Base-by-base conservation (phyloP, 208 protist species). In the Leishmania martiniquensis region DNA sequence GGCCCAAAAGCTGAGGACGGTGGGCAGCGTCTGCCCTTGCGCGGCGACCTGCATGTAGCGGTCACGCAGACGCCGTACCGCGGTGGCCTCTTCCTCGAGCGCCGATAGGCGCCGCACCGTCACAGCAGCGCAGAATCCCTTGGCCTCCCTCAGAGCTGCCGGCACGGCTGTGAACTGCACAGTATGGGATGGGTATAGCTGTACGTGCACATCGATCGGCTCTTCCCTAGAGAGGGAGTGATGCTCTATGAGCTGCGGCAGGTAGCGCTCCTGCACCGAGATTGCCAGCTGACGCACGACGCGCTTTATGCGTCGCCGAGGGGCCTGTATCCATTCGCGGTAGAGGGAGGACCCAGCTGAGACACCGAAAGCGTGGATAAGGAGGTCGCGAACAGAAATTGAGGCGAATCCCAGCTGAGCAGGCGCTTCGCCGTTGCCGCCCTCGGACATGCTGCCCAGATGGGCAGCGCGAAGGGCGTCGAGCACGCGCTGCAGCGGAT, bases 11-110 rank as follows among this genome's bases (percentile, higher is more conserved):
- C 55, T 68, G 44, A 95, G 77, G 22, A 88, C 34, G 51, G 78
- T 88, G 51, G 83, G 47, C 68, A 97, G 71, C 15, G 93, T 95
- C 83, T 97, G 91, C 17, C 88, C 89, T 44, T 72, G 62, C n/a
- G 91, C 91, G 2, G 87, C 81, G 1, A 87, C 88, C 0, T 66
- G 4, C n/a, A 89, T 88, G 73, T 91, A 86, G 32, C 85, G 87
- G 39, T 63, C 55, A 44, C 70, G 72, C 52, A 89, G 55, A n/a
- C 72, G 72, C 49, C 74, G 76, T 59, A 69, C 81, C n/a, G 65
- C 84, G 59, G 60, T 78, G 1, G 76, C 87, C 29, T 85, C 49
- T 9, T 71, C 85, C 52, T 69, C 60, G 62, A 97, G 75, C 20
- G 72, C 66, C 39, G 63, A 65, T 15, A 80, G 75, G 44, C 87